These are phyloP conservation scores for Gynandropsis gynandra DNA, from an alignment of 345 rosid species.

Conservation along the genomic window DNA sequence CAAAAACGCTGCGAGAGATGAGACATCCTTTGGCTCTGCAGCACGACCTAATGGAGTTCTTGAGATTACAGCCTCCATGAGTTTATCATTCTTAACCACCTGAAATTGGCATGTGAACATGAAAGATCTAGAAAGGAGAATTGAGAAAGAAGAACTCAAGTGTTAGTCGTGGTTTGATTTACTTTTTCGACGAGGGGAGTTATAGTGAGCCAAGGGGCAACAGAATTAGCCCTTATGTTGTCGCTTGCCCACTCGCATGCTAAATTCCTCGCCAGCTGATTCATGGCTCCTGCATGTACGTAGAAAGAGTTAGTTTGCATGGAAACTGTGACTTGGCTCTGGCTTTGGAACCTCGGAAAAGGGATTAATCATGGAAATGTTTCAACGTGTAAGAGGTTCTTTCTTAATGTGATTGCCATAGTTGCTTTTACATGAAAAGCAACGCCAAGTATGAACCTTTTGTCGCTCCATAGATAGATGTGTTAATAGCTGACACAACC, in stretches of 20 bases:
- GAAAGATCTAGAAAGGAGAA: background rate
- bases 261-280: constrained; percentile 20
- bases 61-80: background rate
- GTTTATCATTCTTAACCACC: background rate
- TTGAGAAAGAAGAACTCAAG: background rate
- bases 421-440: too few species aligned
- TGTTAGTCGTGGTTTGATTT: background rate
- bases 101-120: background rate
- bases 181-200: constrained; percentile 18
- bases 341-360: too few species aligned
- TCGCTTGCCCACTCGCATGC: constrained; percentile 24
- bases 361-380: too few species aligned
- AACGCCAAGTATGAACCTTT: constrained; percentile 19
- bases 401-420: too few species aligned
- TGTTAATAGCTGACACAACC: background rate
- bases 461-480: constrained; percentile 34
- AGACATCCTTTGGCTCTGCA: constrained; percentile 1
- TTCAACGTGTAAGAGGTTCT: too few species aligned
- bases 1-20: constrained; percentile 36
- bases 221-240: constrained; percentile 19
- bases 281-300: constrained; percentile 9
- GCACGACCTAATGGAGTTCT: constrained; percentile 33
- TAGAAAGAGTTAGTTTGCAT: background rate
- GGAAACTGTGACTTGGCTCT: too few species aligned
- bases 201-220: constrained; percentile 19